phyloP scores from a whole-genome alignment of 2,329 filamentous ascomycete species.

The Cladosporium oxysporum region DNA sequence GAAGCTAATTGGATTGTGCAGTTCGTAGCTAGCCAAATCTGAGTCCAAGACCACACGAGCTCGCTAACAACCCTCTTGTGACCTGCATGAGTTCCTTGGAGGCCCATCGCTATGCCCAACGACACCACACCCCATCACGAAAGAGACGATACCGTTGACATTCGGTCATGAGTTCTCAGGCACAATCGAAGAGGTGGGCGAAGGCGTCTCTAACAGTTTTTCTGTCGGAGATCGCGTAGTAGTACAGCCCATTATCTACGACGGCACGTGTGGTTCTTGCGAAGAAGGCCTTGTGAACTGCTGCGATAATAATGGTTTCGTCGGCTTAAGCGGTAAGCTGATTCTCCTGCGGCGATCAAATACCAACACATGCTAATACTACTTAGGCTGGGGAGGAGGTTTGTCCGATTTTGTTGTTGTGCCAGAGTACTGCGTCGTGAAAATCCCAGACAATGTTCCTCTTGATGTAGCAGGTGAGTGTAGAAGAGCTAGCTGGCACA shows the following conservation, averaged over 20 bases:
- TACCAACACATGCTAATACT: conserved; percentile 11
- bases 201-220: conserved; percentile 49
- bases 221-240: conserved; percentile 52
- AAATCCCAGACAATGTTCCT: conserved; percentile 53
- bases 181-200: conserved; percentile 53
- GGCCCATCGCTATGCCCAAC: conserved; percentile 47
- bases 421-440: conserved; percentile 48
- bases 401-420: conserved; percentile 55
- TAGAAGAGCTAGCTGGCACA: not conserved
- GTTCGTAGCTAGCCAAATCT: not conserved
- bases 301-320: conserved; percentile 57
- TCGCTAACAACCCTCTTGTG: conserved; percentile 22
- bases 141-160: conserved; percentile 53
- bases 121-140: conserved; percentile 57
- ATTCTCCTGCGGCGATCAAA: not conserved
- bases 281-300: conserved; percentile 55
- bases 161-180: conserved; percentile 58
- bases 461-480: conserved; percentile 50
- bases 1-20: not conserved
- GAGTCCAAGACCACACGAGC: not conserved
- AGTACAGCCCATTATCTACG: conserved; percentile 58
- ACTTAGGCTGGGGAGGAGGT: conserved; percentile 51
- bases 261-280: conserved; percentile 55
- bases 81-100: conserved; percentile 40
- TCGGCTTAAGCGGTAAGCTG: conserved; percentile 50